Conservation (phyloP, 108 stramenopile species). For the Nitzschia sp. region DNA sequence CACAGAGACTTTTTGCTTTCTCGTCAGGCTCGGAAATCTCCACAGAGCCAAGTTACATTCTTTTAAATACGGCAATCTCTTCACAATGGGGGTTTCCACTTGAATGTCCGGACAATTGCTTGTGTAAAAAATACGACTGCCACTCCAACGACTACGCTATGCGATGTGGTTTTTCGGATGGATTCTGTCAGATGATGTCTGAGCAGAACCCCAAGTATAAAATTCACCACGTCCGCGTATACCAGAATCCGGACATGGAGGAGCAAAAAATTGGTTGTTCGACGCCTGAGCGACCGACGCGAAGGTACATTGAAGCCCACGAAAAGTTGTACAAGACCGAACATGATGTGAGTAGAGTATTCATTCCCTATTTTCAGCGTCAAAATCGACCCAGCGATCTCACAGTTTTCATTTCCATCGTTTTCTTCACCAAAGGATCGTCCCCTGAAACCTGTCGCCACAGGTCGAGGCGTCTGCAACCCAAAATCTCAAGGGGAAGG, state of each 20-base stretch:
- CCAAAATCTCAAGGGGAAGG: slow-evolving; percentile 20
- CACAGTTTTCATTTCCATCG: background rate
- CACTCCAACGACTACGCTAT: slow-evolving; percentile 65
- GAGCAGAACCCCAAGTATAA: slow-evolving; percentile 69
- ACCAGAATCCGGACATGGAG: slow-evolving; percentile 80
- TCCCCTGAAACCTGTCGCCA: slow-evolving; percentile 72
- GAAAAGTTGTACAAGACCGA: slow-evolving; percentile 72
- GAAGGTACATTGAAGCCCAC: slow-evolving; percentile 88
- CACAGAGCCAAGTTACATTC: slow-evolving; percentile 89
- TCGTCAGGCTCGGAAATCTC: slow-evolving; percentile 81
- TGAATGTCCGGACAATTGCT: slow-evolving; percentile 70
- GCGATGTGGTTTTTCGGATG: slow-evolving; percentile 84
- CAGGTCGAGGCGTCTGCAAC: slow-evolving; percentile 69
- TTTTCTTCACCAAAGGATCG: slow-evolving; percentile 29
- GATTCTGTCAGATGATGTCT: slow-evolving; percentile 89
- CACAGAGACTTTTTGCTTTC: background rate
- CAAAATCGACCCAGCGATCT: background rate
- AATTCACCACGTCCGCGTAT: slow-evolving; percentile 86
- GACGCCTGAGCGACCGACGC: slow-evolving; percentile 86
- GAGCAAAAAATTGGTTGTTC: slow-evolving; percentile 89
- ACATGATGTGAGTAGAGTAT: slow-evolving; percentile 40
- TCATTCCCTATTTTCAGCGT: too few relatives aligned
- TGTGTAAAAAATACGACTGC: slow-evolving; percentile 87
- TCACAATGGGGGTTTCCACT: slow-evolving; percentile 91
- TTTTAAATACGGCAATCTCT: slow-evolving; percentile 95